These are phyloP conservation scores for Massarina eburnea DNA, from an alignment of 2,329 filamentous ascomycete species.

Conservation along the genomic window DNA sequence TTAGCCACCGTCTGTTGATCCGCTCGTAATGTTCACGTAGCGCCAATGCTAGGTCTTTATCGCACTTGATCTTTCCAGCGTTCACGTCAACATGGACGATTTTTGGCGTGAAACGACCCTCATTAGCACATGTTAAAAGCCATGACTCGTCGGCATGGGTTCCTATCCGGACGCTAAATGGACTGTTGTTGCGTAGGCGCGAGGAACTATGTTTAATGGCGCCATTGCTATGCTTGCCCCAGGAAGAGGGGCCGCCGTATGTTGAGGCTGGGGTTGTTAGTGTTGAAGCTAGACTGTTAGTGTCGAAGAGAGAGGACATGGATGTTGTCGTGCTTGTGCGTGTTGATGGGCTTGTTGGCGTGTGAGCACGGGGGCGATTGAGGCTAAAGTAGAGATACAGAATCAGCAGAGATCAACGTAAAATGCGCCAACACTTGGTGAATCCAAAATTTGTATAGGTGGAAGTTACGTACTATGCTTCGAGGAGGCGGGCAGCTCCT, in stretches of 20 bases:
- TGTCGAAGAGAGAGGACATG: constrained; percentile 30
- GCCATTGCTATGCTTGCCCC: constrained; percentile 16
- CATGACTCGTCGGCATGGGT: constrained; percentile 30
- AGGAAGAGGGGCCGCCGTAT: constrained; percentile 23
- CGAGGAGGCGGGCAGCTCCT: constrained; percentile 43
- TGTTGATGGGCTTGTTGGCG: constrained; percentile 22
- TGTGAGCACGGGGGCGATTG: constrained; percentile 34
- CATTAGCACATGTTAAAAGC: constrained; percentile 44
- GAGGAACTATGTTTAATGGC: constrained; percentile 32
- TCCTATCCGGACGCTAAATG: constrained; percentile 28
- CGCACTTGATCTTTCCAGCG: constrained; percentile 30
- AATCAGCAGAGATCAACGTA: too few species aligned
- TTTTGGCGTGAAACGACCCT: constrained; percentile 40
- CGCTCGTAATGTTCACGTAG: constrained; percentile 38
- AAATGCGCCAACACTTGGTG: neutral
- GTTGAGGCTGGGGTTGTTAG: constrained; percentile 31
- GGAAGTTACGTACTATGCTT: too few species aligned
- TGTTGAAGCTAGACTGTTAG: constrained; percentile 27
- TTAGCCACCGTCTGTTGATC: constrained; percentile 36
- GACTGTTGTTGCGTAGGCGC: constrained; percentile 17
- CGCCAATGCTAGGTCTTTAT: constrained; percentile 39
- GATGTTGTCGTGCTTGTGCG: constrained; percentile 29
- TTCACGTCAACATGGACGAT: constrained; percentile 43
- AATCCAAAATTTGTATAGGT: neutral
- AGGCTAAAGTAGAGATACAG: too few species aligned